A percentile compares a stretch with the other conserved stretches of the same genome.
phyloP scores from a whole-genome alignment of 495 filamentous ascomycete species.

The Tetracladium marchalianum region DNA sequence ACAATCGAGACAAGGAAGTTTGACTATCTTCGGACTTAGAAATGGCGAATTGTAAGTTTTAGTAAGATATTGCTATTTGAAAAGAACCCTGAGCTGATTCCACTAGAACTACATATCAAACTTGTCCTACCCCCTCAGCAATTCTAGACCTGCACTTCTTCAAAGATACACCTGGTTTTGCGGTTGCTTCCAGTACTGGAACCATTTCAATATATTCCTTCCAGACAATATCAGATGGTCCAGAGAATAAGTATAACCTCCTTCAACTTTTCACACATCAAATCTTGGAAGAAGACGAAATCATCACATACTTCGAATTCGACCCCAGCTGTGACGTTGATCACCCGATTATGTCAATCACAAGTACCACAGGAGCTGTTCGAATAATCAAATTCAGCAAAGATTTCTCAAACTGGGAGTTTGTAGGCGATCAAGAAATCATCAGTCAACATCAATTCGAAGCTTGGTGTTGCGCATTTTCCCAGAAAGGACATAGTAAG shows the following conservation, averaged over 20 bases:
- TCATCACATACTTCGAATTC: slow-evolving; percentile 67
- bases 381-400: slow-evolving; percentile 17
- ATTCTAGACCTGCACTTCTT: slow-evolving; percentile 84
- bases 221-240: slow-evolving; percentile 1
- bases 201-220: slow-evolving; percentile 53
- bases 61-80: slow-evolving; percentile 1
- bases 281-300: slow-evolving; percentile 30
- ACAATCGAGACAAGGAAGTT: slow-evolving; percentile 52
- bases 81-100: slow-evolving; percentile 2
- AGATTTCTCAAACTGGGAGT: slow-evolving; percentile 27
- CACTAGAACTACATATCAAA: slow-evolving; percentile 24
- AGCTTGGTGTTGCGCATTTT: slow-evolving; percentile 58
- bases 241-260: neutral
- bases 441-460: slow-evolving; percentile 26
- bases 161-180: slow-evolving; percentile 30
- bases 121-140: slow-evolving; percentile 50
- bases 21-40: slow-evolving; percentile 52
- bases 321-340: slow-evolving; percentile 33
- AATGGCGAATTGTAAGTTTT: slow-evolving; percentile 41
- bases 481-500: slow-evolving; percentile 9
- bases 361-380: slow-evolving; percentile 1
- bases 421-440: slow-evolving; percentile 16
- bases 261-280: slow-evolving; percentile 4
- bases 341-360: slow-evolving; percentile 2
- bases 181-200: slow-evolving; percentile 64